Evolutionary conservation across 257 asterid genomes (phyloP).

Genomic region (Solanum pinnatisectum): DNA sequence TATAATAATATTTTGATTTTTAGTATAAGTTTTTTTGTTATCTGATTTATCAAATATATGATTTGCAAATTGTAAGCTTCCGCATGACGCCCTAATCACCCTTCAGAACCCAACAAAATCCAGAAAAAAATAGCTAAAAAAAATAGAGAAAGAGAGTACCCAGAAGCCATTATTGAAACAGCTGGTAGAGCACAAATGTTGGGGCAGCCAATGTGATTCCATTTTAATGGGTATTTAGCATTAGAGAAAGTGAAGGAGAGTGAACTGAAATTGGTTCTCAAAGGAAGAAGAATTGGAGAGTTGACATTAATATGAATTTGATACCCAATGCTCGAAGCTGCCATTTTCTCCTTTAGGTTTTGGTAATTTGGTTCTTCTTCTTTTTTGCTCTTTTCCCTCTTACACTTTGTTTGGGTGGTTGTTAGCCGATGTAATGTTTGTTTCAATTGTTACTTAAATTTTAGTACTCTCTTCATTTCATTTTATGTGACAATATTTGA

Average conservation of each 20-base stretch:
- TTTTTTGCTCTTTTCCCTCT: too few relatives aligned
- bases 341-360: not conserved
- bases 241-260: not conserved
- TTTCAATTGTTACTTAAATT: too few relatives aligned
- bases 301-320: not conserved
- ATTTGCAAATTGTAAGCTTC: too few relatives aligned
- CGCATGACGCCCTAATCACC: too few relatives aligned
- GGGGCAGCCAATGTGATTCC: not conserved
- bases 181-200: not conserved
- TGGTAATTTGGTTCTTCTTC: not conserved
- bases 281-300: not conserved
- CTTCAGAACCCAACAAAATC: too few relatives aligned
- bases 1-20: too few relatives aligned
- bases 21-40: too few relatives aligned
- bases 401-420: too few relatives aligned
- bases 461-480: too few relatives aligned
- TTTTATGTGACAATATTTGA: too few relatives aligned
- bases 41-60: too few relatives aligned
- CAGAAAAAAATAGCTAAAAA: not conserved
- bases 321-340: not conserved
- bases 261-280: not conserved
- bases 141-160: not conserved
- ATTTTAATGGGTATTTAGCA: not conserved
- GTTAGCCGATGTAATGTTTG: too few relatives aligned
- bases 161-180: not conserved